These are phyloP conservation scores for Batrachochytrium dendrobatidis DNA, from an alignment of 371 early-diverging fungal species.

Conservation along the genomic window DNA sequence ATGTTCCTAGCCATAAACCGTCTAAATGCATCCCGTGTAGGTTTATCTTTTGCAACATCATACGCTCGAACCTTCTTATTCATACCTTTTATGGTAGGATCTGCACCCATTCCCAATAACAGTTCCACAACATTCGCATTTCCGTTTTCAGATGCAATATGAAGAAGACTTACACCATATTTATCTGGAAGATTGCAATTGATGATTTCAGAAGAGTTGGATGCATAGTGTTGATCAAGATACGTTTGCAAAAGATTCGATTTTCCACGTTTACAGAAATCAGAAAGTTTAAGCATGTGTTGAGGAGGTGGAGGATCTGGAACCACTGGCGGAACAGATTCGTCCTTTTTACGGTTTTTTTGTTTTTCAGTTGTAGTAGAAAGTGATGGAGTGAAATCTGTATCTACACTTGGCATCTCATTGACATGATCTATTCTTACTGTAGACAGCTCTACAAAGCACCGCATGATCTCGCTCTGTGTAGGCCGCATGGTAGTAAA, in stretches of 20 bases:
- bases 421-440: constrained; percentile 44
- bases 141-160: constrained; percentile 40
- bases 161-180: constrained; percentile 42
- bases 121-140: constrained; percentile 50
- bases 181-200: constrained; percentile 16
- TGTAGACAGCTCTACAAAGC: constrained; percentile 40
- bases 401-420: too few species aligned
- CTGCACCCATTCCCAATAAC: constrained; percentile 65
- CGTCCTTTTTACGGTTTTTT: too few species aligned
- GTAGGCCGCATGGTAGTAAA: constrained; percentile 70
- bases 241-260: constrained; percentile 14
- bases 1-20: constrained; percentile 59
- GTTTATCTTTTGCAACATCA: constrained; percentile 67
- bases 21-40: constrained; percentile 71
- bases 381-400: constrained; percentile 7
- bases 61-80: constrained; percentile 45
- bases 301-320: background rate
- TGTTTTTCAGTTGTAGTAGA: background rate
- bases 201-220: constrained; percentile 5
- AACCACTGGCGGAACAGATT: background rate
- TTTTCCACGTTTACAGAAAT: constrained; percentile 27
- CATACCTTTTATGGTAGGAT: constrained; percentile 60
- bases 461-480: constrained; percentile 51
- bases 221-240: constrained; percentile 9
- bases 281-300: constrained; percentile 31